Base-by-base conservation (phyloP, 1,284 basidiomycete genomes). In the Cryptococcus neoformans region DNA sequence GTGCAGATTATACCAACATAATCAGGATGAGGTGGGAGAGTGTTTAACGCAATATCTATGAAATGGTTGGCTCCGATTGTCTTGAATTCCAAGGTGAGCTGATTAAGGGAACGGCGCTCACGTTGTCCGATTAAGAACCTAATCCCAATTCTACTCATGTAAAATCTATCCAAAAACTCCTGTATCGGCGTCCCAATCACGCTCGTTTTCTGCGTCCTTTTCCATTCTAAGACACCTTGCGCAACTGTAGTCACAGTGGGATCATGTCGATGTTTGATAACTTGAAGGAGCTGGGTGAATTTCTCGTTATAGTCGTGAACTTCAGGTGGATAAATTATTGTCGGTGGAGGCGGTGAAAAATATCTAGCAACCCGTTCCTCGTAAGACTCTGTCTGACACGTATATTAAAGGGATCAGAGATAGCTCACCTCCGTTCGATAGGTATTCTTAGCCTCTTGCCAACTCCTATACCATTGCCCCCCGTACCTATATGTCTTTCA, bases 1-100 rank as follows among this genome's bases (percentile, higher is more conserved):
- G 92, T 98, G 78, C 95, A 99, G 70, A 99, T 99, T 72, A 99
- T 98, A 6, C 95, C 96, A 40, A 99, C 95, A 71, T 96, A 96
- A 74, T 94, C 88, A 56, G 85, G 83, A 69, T 96, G 92, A 0
- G 91, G 84, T 64, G 90, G 86, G 52, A 94, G 85, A 0, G 88
- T 91, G 74, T 96, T 96, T 49, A 97, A 80, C 2, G 93, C 92
- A 61, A 97, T 88, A 66, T 96, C 90, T 92, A 65, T 12, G 5
- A 28, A 28, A 41, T 5, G 5, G 3, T 11, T 41, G 5, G 40
- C 3, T 41, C 11, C 11, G 40, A 11, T 6, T 41, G 40, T 41
- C 40, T 11, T 41, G 40, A 63, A 39, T 17, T 37, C 51, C 51
- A 34, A 54, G 49, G 57, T 49, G 55, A 65, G 56, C 51, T 51